Evolutionary conservation across 2,329 filamentous ascomycete genomes (phyloP), one percentile per base, ranked within the genome.

Genomic region (Coniochaeta sp.): DNA sequence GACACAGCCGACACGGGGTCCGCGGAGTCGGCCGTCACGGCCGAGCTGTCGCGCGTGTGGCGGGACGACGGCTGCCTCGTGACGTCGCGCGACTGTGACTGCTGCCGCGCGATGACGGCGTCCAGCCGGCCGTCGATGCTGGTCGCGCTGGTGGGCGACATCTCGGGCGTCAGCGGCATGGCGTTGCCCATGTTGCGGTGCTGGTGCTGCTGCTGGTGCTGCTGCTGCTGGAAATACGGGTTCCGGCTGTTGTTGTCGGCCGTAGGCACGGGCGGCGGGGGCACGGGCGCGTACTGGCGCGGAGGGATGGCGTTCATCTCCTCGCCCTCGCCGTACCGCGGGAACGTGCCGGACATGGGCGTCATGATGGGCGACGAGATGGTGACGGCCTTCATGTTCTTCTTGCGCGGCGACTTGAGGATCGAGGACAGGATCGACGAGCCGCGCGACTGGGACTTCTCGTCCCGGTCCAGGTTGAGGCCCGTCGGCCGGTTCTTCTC

Each of bases 301-400:
- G 82, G 84, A 14, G 82, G 76, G 58, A 88, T 83, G 56, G 79
- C 64, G 67, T 75, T 81, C 76, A 86, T 79, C 69, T 87, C 84
- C 65, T 83, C 80, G 26, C 74, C 75, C 57, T 82, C 78, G 16
- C 78, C 72, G 34, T 56, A 56, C n/a, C 77, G 76, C 1, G 83
- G 81, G 64, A 87, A 88, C 2, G 80, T 83, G 2, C 75, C 79
- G 2, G 85, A 84, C 74, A 81, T 81, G 16, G 85, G 85, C 9
- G 85, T 88, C 77, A 85, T 81, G 65, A 88, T 85, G 57, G 85
- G 85, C 1, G 85, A 86, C 14, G 85, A 88, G 66, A 88, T 88
- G 68, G 71, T 81, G 63, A 88, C 71, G 22, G 75, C 80, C 67
- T 78, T 81, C 58, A 75, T 71, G 62, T 79, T 71, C 72, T 78